Base-by-base conservation (phyloP, 2,329 filamentous ascomycete genomes). In the Exophiala aquamarina region DNA sequence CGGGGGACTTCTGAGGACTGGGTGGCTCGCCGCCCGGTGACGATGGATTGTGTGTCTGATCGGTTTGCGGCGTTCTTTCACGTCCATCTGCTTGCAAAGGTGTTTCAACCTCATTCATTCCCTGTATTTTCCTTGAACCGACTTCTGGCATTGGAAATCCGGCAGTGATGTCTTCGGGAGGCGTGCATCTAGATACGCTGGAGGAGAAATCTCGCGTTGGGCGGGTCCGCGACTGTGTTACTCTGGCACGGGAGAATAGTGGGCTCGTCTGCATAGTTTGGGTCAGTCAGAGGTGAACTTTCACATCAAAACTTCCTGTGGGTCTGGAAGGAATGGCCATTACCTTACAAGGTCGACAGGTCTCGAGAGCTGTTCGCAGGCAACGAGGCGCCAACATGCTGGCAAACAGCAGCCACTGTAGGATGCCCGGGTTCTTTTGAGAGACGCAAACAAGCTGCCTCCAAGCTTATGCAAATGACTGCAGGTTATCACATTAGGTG, bases 341-440 rank as follows among this genome's bases (percentile, higher is more conserved):
- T 54, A 58, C 56, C 49, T 51, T 56, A 20, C 41, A 42, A 28
- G 54, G 54, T 29, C 49, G 54, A 40, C 47, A 52, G 44, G 56
- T 48, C 47, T 57, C 54, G 43, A 57, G 47, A 42, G 56, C 54
- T 48, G 50, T 50, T 18, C 56, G 44, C 2, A 58, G 46, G 45
- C 49, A 58, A 20, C 56, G 45, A 19, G 56, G 49, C 10, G 42
- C 38, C 19, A 54, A 55, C 56, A 58, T 58, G 6, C 19, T 46
- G 11, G 23, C 6, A 6, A 6, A 26, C 23, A 26, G 23, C 23
- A 6, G 6, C 11, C 11, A 6, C 23, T 26, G n/a, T n/a, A n/a
- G n/a, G n/a, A n/a, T n/a, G n/a, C n/a, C n/a, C 6, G 23, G 6
- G 23, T 6, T 26, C 23, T 26, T 11, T 26, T 26, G 23, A 26